phyloP scores from a whole-genome alignment of 2,329 filamentous ascomycete genomes.

The Neurospora crassa region DNA sequence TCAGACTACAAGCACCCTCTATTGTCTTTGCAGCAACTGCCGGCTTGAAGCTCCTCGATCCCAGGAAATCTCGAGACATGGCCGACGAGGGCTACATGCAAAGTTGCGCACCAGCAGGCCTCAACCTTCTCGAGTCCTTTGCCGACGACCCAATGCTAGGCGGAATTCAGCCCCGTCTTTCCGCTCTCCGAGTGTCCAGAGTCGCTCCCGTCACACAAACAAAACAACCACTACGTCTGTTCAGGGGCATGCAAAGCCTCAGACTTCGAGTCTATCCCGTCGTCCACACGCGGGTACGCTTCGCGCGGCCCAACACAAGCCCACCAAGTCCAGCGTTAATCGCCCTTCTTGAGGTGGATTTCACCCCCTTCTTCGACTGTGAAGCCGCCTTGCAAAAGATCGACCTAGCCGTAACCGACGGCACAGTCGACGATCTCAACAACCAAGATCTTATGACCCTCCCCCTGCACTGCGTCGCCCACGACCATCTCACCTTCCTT shows the following conservation, averaged over 20 bases:
- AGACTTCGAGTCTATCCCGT: conserved; percentile 57
- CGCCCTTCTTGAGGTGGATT: conserved; percentile 64
- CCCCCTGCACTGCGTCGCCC: conserved; percentile 53
- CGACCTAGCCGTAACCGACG: conserved; percentile 45
- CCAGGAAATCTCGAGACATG: conserved; percentile 5
- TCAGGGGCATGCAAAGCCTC: conserved; percentile 54
- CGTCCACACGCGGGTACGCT: conserved; percentile 63
- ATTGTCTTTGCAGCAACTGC: conserved; percentile 55
- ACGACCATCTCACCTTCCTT: conserved; percentile 67
- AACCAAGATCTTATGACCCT: conserved; percentile 39
- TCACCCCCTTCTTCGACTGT: conserved; percentile 60
- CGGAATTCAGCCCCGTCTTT: conserved; percentile 56
- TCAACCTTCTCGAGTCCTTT: conserved; percentile 72
- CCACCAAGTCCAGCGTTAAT: conserved; percentile 53
- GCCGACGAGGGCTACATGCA: conserved; percentile 54
- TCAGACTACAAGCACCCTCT: conserved; percentile 56
- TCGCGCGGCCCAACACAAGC: conserved; percentile 52
- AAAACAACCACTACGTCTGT: conserved; percentile 51
- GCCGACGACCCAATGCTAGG: conserved; percentile 53
- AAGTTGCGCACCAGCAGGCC: conserved; percentile 57
- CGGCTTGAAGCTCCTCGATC: conserved; percentile 44
- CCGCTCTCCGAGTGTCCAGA: conserved; percentile 63
- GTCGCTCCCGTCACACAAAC: conserved; percentile 58
- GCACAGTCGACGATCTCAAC: conserved; percentile 49
- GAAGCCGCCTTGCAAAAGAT: conserved; percentile 54